Percentiles rank a stretch among this genome's conserved stretches.
Conservation (phyloP, 1,284 basidiomycete genomes). For the Ganoderma leucocontextum region DNA sequence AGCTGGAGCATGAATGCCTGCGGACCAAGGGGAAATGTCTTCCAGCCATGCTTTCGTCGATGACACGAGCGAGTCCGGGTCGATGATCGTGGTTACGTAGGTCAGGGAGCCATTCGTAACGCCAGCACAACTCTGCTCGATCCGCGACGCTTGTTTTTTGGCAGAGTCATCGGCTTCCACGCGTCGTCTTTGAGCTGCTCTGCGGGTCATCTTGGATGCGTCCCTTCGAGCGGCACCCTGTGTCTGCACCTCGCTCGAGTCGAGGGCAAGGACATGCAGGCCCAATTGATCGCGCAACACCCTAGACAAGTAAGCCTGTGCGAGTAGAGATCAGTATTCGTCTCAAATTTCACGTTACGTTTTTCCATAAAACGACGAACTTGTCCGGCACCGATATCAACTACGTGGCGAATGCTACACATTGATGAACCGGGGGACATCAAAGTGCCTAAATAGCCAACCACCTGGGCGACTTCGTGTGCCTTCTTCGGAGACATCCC, state of each 20-base stretch:
- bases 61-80: slow-evolving; percentile 28
- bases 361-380: slow-evolving; percentile 42
- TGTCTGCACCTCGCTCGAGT: slow-evolving; percentile 53
- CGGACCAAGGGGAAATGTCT: background rate
- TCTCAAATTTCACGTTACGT: background rate
- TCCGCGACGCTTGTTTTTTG: background rate
- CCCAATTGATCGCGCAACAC: slow-evolving; percentile 45
- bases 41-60: slow-evolving; percentile 18
- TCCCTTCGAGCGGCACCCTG: slow-evolving; percentile 51
- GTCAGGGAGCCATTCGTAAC: slow-evolving; percentile 24
- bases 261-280: slow-evolving; percentile 59
- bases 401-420: slow-evolving; percentile 44
- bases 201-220: slow-evolving; percentile 15
- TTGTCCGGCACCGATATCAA: slow-evolving; percentile 65
- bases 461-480: slow-evolving; percentile 60
- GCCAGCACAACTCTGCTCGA: background rate
- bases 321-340: slow-evolving; percentile 10
- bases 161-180: background rate
- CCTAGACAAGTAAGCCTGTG: slow-evolving; percentile 59
- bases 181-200: background rate
- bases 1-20: background rate
- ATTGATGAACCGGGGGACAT: slow-evolving; percentile 33
- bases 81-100: slow-evolving; percentile 26
- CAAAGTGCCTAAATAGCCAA: slow-evolving; percentile 45
- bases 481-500: slow-evolving; percentile 65